Conservation (phyloP, 805 yeast species). For the Metahyphopichia silvanorum region DNA sequence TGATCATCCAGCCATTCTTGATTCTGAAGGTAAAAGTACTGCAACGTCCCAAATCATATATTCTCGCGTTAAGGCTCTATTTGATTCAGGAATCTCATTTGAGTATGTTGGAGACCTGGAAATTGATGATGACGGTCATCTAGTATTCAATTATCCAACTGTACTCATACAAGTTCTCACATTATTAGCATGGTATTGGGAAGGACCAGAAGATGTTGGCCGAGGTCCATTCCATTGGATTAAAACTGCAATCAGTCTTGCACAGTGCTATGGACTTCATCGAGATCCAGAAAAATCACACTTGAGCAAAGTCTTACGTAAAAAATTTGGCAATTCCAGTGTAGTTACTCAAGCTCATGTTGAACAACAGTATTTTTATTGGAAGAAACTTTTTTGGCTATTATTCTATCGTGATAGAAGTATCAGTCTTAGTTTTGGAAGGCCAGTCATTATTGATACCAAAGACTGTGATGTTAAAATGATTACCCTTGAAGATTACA, state of each 20-base stretch:
- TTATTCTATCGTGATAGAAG: conserved; percentile 6
- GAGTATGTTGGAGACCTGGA: conserved; percentile 8
- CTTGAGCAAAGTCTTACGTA: background rate
- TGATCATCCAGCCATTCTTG: conserved; percentile 7
- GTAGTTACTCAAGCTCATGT: conserved; percentile 1
- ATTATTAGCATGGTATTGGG: conserved; percentile 8
- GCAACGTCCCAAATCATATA: conserved; percentile 3
- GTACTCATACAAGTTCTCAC: conserved; percentile 7
- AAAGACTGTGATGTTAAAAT: conserved; percentile 2
- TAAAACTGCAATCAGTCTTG: conserved; percentile 4
- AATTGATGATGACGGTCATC: conserved; percentile 7
- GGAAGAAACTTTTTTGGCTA: conserved; percentile 10
- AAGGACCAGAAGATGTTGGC: conserved; percentile 6
- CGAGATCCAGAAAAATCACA: conserved; percentile 2
- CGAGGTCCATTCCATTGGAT: conserved; percentile 7
- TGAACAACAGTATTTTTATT: conserved; percentile 7
- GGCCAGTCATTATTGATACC: conserved; percentile 5
- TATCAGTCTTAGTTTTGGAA: conserved; percentile 5
- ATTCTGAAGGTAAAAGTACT: conserved; percentile 3
- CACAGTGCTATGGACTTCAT: conserved; percentile 7
- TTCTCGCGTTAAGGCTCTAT: conserved; percentile 6
- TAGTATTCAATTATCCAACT: conserved; percentile 9
- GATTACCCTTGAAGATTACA: conserved; percentile 8
- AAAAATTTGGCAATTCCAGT: background rate
- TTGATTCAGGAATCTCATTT: conserved; percentile 5